Conservation (phyloP, 208 protist genomes). For the Herpetomonas tarakana region DNA sequence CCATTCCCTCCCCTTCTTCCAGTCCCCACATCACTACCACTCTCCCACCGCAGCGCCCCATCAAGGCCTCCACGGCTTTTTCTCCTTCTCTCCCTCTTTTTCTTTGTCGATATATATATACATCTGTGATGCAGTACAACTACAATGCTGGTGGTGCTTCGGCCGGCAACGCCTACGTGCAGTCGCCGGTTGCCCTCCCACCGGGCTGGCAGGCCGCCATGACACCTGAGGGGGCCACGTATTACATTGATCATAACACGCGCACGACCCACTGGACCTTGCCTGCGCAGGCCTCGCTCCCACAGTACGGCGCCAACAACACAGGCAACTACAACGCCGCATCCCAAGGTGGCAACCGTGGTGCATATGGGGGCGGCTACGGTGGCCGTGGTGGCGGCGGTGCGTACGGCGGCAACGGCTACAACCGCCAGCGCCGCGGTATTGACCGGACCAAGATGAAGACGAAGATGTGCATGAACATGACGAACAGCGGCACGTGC, state of each 20-base stretch:
- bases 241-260: constrained; percentile 91
- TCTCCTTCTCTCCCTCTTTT: no score
- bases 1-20: background rate
- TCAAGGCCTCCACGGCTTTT: no score
- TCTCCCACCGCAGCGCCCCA: no score
- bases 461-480: constrained; percentile 94
- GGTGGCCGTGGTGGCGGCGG: background rate
- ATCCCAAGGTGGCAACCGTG: constrained; percentile 13
- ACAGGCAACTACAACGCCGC: background rate
- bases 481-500: constrained; percentile 81
- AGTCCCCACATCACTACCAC: no score
- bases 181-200: constrained; percentile 38
- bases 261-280: constrained; percentile 81
- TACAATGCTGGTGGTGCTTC: background rate
- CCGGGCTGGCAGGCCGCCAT: constrained; percentile 81
- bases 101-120: background rate
- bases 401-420: constrained; percentile 20
- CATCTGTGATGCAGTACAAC: background rate
- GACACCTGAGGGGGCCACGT: constrained; percentile 56
- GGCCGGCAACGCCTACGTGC: background rate
- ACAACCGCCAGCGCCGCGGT: constrained; percentile 48
- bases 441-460: constrained; percentile 84
- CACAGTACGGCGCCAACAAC: background rate
- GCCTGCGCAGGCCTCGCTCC: constrained; percentile 22
- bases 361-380: background rate